Evolutionary conservation across 2,329 filamentous ascomycete genomes (phyloP), one percentile per base, ranked within the genome.

Genomic region (Fusarium tupiense): DNA sequence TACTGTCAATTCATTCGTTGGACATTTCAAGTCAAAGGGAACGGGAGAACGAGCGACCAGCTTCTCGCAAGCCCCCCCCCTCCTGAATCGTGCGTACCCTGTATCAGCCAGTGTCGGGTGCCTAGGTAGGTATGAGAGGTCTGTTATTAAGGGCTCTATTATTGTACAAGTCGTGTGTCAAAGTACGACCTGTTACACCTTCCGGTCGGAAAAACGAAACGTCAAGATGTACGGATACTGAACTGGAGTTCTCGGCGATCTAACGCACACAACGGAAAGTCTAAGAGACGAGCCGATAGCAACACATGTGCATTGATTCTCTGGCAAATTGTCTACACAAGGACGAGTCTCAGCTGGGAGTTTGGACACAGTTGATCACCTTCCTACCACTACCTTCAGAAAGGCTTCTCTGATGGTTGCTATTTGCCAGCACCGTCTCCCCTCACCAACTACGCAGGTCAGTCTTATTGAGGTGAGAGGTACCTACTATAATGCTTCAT

Each of bases 181-280:
- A 53, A 47, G 49, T 50, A 41, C 26, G 17, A 58, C 61, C 46
- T 69, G 60, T 64, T 54, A 57, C 58, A 50, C 49, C 54, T 64
- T 52, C 50, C 29, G 40, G 58, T 49, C 33, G 47, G 57, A 40
- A 57, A 37, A 38, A 52, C 24, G 35, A 73, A 54, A 61, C 62
- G 26, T 63, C 35, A 41, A 60, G 29, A 35, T 24, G 33, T 33
- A 46, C 35, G 37, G 43, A 33, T 38, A 50, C 40, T 40, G 47
- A 29, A 59, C 19, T 41, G 60, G 54, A 60, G 49, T 49, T 59
- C 33, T 43, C 19, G 26, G 26, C 24, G 47, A 62, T 62, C 58
- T 24, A 52, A 46, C 22, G n/a, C 33, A 38, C 26, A 31, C 41
- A 40, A 33, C 40, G 33, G 22, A 47, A 60, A 33, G 17, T 33